These are phyloP conservation scores for Tuber aestivum DNA, from an alignment of 495 filamentous ascomycete species.

Conservation along the genomic window DNA sequence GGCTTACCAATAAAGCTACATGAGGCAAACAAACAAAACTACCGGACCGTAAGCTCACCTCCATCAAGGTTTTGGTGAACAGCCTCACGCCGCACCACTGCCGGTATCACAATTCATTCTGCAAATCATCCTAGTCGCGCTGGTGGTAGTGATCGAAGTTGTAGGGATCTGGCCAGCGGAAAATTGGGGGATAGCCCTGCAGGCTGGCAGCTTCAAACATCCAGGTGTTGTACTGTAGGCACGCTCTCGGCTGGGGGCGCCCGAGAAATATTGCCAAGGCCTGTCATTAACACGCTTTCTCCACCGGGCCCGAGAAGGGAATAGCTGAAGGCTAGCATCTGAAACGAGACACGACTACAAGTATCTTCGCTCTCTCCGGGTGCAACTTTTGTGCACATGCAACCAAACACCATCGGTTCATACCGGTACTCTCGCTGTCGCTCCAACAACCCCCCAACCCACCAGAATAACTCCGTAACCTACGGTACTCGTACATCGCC, in stretches of 20 bases:
- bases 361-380: neutral
- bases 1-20: neutral
- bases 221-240: neutral
- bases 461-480: neutral
- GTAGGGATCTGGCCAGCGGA: neutral
- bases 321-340: neutral
- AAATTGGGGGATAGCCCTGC: neutral
- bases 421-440: neutral
- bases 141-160: neutral
- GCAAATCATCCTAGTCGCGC: neutral
- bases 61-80: neutral
- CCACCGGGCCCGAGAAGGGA: neutral
- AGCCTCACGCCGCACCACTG: neutral
- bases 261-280: neutral
- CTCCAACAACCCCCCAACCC: too few relatives aligned
- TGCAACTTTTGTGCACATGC: neutral
- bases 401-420: neutral
- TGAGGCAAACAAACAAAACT: neutral
- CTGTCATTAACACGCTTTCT: neutral
- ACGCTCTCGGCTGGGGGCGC: neutral
- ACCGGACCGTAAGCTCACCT: neutral
- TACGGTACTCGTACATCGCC: neutral
- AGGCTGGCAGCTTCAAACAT: neutral
- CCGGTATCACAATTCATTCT: neutral
- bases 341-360: neutral